Evolutionary conservation across 345 rosid genomes (phyloP), one percentile per base, ranked within the genome.

Genomic region (Erodium maritimum): DNA sequence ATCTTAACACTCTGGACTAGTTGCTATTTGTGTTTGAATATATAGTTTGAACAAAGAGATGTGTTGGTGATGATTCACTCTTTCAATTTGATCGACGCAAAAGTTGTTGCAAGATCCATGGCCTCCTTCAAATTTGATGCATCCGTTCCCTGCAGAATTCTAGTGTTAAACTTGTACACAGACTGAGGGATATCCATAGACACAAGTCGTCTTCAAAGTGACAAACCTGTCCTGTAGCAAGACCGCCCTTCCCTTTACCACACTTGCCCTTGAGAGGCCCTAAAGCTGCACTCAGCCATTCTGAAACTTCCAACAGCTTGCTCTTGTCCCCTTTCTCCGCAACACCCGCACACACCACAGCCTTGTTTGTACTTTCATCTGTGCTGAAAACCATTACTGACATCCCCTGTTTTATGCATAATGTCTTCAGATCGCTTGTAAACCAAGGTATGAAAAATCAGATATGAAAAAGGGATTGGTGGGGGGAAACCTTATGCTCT

Each of bases 231-330:
- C 97, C 96, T 0, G 94, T 65, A 65, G 96, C 97, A 29, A 89
- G 79, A 73, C 99, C 99, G 17, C 77, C 75, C 75, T 83, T 93
- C 55, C 99, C 97, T 79, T 78, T 89, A n/a, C 97, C 99, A 24
- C 94, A 89, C 66, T 78, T 72, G 54, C 99, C 97, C 21, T 93
- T 93, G 11, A 93, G 71, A 58, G 95, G 99, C 34, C 72, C 82
- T 62, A 93, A 56, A 1, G 97, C 99, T 61, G 71, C 67, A 19
- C 85, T 77, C 64, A 93, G 63, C 99, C 99, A 93, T 50, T 89
- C 95, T 3, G 97, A 80, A 23, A 87, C 91, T 50, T 93, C 94
- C 70, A 93, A 72, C 65, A 69, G 73, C 72, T 83, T 77, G 69
- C 65, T 72, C 59, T 71, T 61, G 25, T 77, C 78, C 2, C 77